These are phyloP conservation scores for Micractinium conductrix DNA, from an alignment of 139 green algal species.

Conservation along the genomic window DNA sequence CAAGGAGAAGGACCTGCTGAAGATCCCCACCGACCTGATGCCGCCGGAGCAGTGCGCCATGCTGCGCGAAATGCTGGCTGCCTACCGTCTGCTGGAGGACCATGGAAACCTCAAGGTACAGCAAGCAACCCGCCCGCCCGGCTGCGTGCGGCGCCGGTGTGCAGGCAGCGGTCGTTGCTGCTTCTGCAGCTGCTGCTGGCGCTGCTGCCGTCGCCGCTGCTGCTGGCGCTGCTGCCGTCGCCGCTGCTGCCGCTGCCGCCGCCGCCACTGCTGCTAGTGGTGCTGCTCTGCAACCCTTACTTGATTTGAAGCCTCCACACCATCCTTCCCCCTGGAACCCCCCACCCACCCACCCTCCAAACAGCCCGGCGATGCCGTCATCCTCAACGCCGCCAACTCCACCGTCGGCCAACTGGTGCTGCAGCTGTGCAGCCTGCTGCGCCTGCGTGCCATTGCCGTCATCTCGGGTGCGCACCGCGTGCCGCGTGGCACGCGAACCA, in stretches of 20 bases:
- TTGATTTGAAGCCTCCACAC: neutral
- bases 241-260: neutral
- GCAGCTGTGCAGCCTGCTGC: constrained; percentile 85
- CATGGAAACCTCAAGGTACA: constrained; percentile 70
- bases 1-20: constrained; percentile 75
- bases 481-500: no score
- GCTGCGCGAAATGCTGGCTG: constrained; percentile 78
- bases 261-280: neutral
- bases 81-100: constrained; percentile 88
- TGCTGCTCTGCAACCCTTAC: neutral
- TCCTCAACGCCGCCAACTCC: constrained; percentile 88
- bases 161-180: no score
- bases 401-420: constrained; percentile 80
- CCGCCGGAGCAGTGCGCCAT: constrained; percentile 72
- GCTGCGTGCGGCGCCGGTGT: neutral
- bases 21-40: constrained; percentile 50
- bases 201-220: no score
- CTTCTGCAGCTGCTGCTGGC: no score
- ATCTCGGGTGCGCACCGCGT: no score
- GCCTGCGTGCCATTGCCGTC: constrained; percentile 69
- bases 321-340: no score
- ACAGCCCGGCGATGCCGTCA: constrained; percentile 86
- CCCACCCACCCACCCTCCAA: neutral
- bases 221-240: neutral
- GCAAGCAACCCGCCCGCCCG: no score